A percentile compares a stretch with the other conserved stretches of the same genome.
These are phyloP conservation scores for Venturiaceae sp. DNA, from an alignment of 2,329 filamentous ascomycete species.

Conservation along the genomic window DNA sequence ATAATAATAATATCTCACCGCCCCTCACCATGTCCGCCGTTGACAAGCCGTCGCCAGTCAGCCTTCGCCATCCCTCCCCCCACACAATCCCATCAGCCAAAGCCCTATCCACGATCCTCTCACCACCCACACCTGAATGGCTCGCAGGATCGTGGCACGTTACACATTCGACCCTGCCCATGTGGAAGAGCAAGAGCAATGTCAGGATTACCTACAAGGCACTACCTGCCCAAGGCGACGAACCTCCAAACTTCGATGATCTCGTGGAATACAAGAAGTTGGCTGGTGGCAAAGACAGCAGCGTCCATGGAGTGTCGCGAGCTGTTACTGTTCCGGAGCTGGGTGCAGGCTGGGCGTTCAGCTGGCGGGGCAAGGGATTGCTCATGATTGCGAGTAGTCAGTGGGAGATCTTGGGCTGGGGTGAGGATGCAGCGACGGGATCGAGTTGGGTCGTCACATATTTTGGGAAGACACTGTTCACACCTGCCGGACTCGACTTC, in stretches of 20 bases:
- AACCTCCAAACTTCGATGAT: constrained; percentile 49
- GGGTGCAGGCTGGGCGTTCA: constrained; percentile 42
- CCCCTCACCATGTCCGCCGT: not conserved
- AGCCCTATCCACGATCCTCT: constrained; percentile 9
- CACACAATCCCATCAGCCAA: constrained; percentile 3
- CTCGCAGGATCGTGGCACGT: constrained; percentile 11
- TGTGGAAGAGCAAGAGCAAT: constrained; percentile 75
- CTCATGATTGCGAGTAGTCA: constrained; percentile 62
- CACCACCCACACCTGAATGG: constrained; percentile 11
- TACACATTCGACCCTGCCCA: constrained; percentile 34
- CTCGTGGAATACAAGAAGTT: constrained; percentile 59
- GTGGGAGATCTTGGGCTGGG: constrained; percentile 77
- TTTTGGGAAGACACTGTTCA: constrained; percentile 77
- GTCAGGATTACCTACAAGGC: constrained; percentile 67
- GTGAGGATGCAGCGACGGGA: constrained; percentile 40
- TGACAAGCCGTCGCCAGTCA: not conserved
- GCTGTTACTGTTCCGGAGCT: constrained; percentile 22
- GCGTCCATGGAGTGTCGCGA: constrained; percentile 56
- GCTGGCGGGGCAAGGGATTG: constrained; percentile 72
- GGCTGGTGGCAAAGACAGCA: constrained; percentile 42
- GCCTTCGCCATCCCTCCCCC: not conserved
- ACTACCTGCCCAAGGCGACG: constrained; percentile 41
- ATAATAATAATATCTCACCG: not conserved
- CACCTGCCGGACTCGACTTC: constrained; percentile 70
- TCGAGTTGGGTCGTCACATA: constrained; percentile 69